These are phyloP conservation scores for Coprinellus aureogranulatus DNA, from an alignment of 768 basidiomycete genomes.

Conservation along the genomic window DNA sequence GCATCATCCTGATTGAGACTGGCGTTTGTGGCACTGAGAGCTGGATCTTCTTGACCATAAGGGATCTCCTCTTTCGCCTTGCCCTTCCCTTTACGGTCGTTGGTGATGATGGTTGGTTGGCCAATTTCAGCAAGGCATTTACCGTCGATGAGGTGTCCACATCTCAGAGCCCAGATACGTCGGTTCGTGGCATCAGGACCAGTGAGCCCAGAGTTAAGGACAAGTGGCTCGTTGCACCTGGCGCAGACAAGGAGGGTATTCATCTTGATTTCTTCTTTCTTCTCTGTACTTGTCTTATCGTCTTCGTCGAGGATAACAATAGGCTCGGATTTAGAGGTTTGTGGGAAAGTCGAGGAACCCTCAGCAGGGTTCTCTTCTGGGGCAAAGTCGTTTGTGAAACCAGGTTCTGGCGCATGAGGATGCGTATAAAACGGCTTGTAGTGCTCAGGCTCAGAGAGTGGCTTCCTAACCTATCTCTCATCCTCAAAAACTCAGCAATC, in stretches of 20 bases:
- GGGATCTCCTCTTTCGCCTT: constrained; percentile 38
- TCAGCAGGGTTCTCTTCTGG: constrained; percentile 32
- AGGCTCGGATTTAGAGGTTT: constrained; percentile 34
- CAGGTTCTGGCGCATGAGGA: constrained; percentile 50
- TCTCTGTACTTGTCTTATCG: constrained; percentile 19
- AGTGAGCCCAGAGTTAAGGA: constrained; percentile 50
- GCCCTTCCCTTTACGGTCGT: constrained; percentile 39
- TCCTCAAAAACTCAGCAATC: not conserved
- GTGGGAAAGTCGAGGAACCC: constrained; percentile 21
- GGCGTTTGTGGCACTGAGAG: no score
- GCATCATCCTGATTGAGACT: not conserved
- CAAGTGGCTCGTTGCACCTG: constrained; percentile 60
- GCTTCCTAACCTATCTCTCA: not conserved
- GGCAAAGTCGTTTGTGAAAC: constrained; percentile 69
- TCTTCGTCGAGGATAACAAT: constrained; percentile 50
- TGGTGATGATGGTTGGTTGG: constrained; percentile 30
- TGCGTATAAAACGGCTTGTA: constrained; percentile 69
- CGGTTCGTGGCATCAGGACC: constrained; percentile 42
- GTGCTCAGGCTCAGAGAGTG: constrained; percentile 29
- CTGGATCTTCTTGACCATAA: constrained; percentile 16
- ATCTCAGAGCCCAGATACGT: constrained; percentile 69
- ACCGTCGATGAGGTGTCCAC: constrained; percentile 78
- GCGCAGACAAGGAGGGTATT: constrained; percentile 62
- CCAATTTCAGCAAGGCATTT: constrained; percentile 66
- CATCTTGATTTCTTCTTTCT: constrained; percentile 17